Evolutionary conservation across 495 filamentous ascomycete species (phyloP).

Genomic region (Tuber melanosporum): DNA sequence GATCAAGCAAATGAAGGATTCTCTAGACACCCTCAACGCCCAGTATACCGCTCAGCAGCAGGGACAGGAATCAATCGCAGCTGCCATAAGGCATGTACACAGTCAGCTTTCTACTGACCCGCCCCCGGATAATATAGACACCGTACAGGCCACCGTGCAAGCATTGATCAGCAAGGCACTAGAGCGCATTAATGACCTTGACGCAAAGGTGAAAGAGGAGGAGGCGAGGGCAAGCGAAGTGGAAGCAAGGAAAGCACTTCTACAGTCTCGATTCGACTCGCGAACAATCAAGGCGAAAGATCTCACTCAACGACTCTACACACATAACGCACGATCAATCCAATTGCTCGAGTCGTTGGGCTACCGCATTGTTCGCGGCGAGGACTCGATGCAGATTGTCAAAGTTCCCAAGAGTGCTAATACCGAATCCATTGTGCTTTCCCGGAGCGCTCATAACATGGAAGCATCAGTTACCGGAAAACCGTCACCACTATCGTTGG

Average conservation of each 20-base stretch:
- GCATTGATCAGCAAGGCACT: slow-evolving; percentile 23
- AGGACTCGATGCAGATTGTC: slow-evolving; percentile 67
- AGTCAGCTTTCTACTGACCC: slow-evolving; percentile 18
- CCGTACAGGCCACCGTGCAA: slow-evolving; percentile 28
- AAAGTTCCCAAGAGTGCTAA: slow-evolving; percentile 57
- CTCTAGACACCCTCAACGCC: slow-evolving; percentile 50
- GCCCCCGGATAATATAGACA: slow-evolving; percentile 20
- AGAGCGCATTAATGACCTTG: slow-evolving; percentile 42
- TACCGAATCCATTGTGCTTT: slow-evolving; percentile 55
- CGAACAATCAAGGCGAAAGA: slow-evolving; percentile 68
- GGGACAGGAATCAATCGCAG: slow-evolving; percentile 35
- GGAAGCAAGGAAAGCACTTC: slow-evolving; percentile 57
- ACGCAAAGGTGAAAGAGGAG: slow-evolving; percentile 53
- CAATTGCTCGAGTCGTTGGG: slow-evolving; percentile 78
- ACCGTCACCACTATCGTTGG: slow-evolving; percentile 16
- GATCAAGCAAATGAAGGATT: slow-evolving; percentile 55
- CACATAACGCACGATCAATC: slow-evolving; percentile 67
- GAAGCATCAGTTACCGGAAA: slow-evolving; percentile 36
- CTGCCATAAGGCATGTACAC: slow-evolving; percentile 42
- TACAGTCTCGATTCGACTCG: slow-evolving; percentile 54
- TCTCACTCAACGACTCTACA: slow-evolving; percentile 69
- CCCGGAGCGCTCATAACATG: slow-evolving; percentile 45
- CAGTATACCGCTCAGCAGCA: slow-evolving; percentile 42
- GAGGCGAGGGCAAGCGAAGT: slow-evolving; percentile 54
- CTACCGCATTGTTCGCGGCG: slow-evolving; percentile 63